These are phyloP conservation scores for Exobasidium cylindrosporum DNA, from an alignment of 1,284 basidiomycete genomes.

Conservation along the genomic window DNA sequence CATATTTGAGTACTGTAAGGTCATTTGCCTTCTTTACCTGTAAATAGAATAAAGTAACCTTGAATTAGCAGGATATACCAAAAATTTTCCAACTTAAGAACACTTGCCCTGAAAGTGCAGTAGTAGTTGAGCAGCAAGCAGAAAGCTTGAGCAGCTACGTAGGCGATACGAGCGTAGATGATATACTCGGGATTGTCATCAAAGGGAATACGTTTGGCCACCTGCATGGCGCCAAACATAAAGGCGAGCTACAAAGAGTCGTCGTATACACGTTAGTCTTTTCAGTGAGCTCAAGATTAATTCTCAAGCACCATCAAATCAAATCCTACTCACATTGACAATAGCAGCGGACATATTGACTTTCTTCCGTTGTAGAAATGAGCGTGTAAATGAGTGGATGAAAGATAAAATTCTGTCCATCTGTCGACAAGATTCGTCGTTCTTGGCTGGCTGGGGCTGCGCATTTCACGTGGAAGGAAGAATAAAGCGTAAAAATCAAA, in stretches of 20 bases:
- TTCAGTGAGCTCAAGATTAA: no score
- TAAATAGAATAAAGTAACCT: slow-evolving; percentile 14
- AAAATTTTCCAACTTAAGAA: no score
- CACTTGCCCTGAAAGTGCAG: slow-evolving; percentile 15
- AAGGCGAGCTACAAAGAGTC: slow-evolving; percentile 24
- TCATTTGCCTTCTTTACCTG: slow-evolving; percentile 87
- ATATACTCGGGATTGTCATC: slow-evolving; percentile 77
- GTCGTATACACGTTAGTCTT: no score
- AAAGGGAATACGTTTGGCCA: slow-evolving; percentile 86
- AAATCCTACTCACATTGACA: background rate
- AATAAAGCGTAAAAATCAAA: no score
- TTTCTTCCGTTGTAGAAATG: no score
- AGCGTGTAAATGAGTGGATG: no score
- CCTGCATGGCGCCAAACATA: slow-evolving; percentile 57
- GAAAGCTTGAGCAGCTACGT: slow-evolving; percentile 71
- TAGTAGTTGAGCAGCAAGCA: slow-evolving; percentile 74
- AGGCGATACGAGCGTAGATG: slow-evolving; percentile 77
- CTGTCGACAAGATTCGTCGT: no score
- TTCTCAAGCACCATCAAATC: no score
- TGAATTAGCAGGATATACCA: no score
- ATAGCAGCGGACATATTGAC: slow-evolving; percentile 8
- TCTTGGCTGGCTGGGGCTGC: no score
- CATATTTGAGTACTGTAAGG: slow-evolving; percentile 88
- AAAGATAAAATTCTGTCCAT: no score
- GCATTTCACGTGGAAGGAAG: no score